phyloP scores from a whole-genome alignment of 352 stramenopile species.

The Plasmopara muralis region DNA sequence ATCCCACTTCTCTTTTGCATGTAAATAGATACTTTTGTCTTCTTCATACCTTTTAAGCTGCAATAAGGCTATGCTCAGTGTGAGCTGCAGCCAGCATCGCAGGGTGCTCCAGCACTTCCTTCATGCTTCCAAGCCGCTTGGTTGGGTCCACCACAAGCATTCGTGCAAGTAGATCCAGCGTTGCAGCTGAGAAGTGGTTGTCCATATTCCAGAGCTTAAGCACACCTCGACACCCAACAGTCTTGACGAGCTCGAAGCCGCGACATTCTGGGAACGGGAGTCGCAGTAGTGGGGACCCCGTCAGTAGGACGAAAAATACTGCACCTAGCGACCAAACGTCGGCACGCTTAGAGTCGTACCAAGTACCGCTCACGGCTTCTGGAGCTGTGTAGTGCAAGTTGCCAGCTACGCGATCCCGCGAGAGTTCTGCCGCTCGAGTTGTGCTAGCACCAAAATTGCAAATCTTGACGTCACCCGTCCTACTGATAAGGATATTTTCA shows the following conservation, averaged over 20 bases:
- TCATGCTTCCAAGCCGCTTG: slow-evolving; percentile 24
- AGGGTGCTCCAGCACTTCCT: slow-evolving; percentile 33
- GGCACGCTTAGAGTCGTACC: slow-evolving; percentile 34
- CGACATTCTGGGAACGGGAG: slow-evolving; percentile 25
- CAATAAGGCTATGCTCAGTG: slow-evolving; percentile 21
- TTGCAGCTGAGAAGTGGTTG: slow-evolving; percentile 29
- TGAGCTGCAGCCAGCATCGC: slow-evolving; percentile 34
- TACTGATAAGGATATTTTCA: slow-evolving; percentile 44
- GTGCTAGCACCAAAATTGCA: slow-evolving; percentile 54
- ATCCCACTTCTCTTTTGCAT: not conserved
- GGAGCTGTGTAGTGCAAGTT: slow-evolving; percentile 60
- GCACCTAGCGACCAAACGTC: too few species aligned
- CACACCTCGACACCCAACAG: slow-evolving; percentile 35
- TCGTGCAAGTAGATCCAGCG: slow-evolving; percentile 33
- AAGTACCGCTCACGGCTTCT: slow-evolving; percentile 35
- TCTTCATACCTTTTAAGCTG: slow-evolving; percentile 11
- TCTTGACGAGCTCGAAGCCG: slow-evolving; percentile 36
- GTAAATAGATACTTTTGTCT: slow-evolving; percentile 9
- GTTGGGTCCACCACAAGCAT: slow-evolving; percentile 35
- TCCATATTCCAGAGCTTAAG: slow-evolving; percentile 45
- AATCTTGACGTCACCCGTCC: slow-evolving; percentile 11
- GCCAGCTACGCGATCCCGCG: slow-evolving; percentile 34
- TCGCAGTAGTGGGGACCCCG: too few species aligned
- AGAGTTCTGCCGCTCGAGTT: slow-evolving; percentile 19
- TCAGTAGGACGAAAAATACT: too few species aligned